Percentiles rank a stretch among this genome's conserved stretches.
These are phyloP conservation scores for Pseudogymnoascus sp. DNA, from an alignment of 2,329 filamentous ascomycete species.

Conservation along the genomic window DNA sequence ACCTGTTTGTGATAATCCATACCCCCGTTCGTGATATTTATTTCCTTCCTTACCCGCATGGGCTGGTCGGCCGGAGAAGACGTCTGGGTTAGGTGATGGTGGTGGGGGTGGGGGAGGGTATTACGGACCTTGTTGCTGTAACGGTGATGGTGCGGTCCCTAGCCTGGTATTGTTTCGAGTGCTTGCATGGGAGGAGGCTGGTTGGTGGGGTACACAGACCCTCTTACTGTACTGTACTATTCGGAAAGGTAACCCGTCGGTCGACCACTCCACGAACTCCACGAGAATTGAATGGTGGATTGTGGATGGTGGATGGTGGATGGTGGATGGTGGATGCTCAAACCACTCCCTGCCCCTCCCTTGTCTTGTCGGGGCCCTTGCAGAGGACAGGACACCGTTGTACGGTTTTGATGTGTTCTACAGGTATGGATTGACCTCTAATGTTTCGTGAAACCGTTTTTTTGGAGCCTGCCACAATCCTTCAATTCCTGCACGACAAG, in stretches of 20 bases:
- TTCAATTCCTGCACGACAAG: not conserved
- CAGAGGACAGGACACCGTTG: not conserved
- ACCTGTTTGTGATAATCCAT: not conserved
- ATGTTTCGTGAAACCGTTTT: slow-evolving; percentile 1
- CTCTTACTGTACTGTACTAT: not conserved
- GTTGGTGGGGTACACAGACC: not conserved
- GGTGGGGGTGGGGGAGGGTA: not conserved
- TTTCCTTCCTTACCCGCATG: not conserved
- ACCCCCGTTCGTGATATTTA: not conserved
- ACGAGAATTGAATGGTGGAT: not conserved
- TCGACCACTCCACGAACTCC: not conserved
- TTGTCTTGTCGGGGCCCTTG: not conserved
- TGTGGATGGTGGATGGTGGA: not conserved
- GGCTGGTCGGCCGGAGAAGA: not conserved
- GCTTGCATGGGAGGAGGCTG: not conserved
- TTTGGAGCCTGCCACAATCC: not conserved
- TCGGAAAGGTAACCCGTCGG: not conserved
- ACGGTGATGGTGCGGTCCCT: not conserved
- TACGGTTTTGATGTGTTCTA: not conserved
- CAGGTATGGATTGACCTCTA: not conserved
- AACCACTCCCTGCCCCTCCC: not conserved
- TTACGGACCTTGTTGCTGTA: not conserved
- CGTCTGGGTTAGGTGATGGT: not conserved
- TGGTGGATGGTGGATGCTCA: not conserved
- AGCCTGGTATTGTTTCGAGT: not conserved